These are phyloP conservation scores for Trifolium repens DNA, from an alignment of 306 rosid species.

Conservation along the genomic window DNA sequence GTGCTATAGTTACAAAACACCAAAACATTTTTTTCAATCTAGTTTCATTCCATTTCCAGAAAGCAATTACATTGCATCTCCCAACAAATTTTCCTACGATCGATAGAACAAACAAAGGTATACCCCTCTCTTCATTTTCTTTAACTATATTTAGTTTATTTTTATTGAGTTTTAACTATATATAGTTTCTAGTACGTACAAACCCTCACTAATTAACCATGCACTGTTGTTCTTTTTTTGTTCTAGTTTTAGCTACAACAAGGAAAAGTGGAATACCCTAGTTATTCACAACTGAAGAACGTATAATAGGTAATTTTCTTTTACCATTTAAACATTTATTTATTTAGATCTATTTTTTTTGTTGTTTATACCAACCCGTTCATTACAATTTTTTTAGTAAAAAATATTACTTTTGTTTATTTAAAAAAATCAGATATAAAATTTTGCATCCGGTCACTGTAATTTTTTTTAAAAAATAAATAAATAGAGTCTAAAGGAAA, in stretches of 20 bases:
- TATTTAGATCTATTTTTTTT: neutral
- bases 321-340: neutral
- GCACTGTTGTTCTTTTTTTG: neutral
- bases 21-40: neutral
- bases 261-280: slow-evolving; percentile 1
- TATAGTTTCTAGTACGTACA: slow-evolving; percentile 14
- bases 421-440: neutral
- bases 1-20: slow-evolving; percentile 12
- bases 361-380: neutral
- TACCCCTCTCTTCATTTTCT: neutral
- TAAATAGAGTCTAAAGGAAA: neutral
- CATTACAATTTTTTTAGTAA: neutral
- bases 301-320: neutral
- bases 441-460: neutral
- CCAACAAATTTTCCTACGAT: neutral
- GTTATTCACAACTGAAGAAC: neutral
- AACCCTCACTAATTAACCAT: neutral
- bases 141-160: neutral
- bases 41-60: slow-evolving; percentile 37
- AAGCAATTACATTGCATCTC: neutral
- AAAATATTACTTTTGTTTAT: neutral
- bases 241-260: neutral
- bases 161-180: neutral
- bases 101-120: neutral
- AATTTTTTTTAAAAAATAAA: neutral